phyloP scores from a whole-genome alignment of 2,329 filamentous ascomycete genomes.

The Cladosporium colombiae region DNA sequence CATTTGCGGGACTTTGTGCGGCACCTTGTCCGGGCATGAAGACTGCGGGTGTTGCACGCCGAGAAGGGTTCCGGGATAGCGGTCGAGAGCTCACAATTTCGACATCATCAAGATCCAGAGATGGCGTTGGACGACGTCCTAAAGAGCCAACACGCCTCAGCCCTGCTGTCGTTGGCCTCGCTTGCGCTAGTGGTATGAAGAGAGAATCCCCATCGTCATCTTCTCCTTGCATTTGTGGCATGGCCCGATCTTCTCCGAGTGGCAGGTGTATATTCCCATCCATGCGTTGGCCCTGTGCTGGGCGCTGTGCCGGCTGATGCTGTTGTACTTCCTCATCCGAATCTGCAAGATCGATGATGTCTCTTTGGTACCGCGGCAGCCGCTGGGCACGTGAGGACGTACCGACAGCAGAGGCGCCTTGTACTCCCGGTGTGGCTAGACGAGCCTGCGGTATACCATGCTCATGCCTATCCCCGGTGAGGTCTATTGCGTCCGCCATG shows the following conservation, averaged over 20 bases:
- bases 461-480: slow-evolving; percentile 8
- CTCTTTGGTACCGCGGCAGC: slow-evolving; percentile 42
- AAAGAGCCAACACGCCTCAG: slow-evolving; percentile 17
- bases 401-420: slow-evolving; percentile 11
- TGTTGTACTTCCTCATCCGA: slow-evolving; percentile 24
- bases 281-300: background rate
- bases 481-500: slow-evolving; percentile 22
- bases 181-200: background rate
- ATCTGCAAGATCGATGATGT: slow-evolving; percentile 24
- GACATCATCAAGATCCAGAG: slow-evolving; percentile 17
- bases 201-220: slow-evolving; percentile 1
- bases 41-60: slow-evolving; percentile 3
- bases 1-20: slow-evolving; percentile 1
- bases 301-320: background rate
- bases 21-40: background rate
- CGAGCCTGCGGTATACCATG: background rate
- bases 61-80: slow-evolving; percentile 23
- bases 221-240: background rate
- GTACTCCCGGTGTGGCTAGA: background rate
- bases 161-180: slow-evolving; percentile 13
- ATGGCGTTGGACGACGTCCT: background rate
- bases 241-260: background rate
- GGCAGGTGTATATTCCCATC: background rate
- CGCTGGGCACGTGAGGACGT: slow-evolving; percentile 36
- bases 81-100: slow-evolving; percentile 13